Evolutionary conservation across 192 early-diverging fungal genomes (phyloP), one percentile per base, ranked within the genome.

Genomic region (Backusella macrospora): DNA sequence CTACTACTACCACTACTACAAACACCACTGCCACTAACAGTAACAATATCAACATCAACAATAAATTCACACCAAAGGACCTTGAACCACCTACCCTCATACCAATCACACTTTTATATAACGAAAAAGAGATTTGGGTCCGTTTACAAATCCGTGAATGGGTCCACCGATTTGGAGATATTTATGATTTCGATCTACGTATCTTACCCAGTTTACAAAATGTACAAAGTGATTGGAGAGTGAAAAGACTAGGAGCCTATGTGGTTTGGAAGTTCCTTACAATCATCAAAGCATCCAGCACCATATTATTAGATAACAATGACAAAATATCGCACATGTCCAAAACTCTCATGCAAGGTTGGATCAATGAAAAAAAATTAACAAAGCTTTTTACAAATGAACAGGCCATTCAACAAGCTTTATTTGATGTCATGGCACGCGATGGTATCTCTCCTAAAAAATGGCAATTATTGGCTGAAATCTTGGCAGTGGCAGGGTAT

Each of bases 201-300:
- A 65, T 40, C 2, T 18, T 77, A n/a, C 16, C 23, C 7, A 71
- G 52, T 62, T 23, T 77, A 40, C 76, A 77, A 40, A 77, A 77
- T n/a, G 76, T 77, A 8, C 70, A 77, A 44, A 44, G 76, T n/a
- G 76, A 77, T 43, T 77, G 76, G 76, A 34, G 76, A 16, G 21
- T 72, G 3, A 65, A 67, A 16, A 43, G 64, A n/a, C 18, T 77
- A 18, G 42, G 70, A 6, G 64, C 47, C 4, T 15, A 46, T 44
- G 16, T 77, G 18, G 76, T 72, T 0, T 77, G 65, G 70, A 29
- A 67, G 4, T 46, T 37, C 4, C 42, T 77, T 10, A 42, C 43
- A 6, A 38, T 46, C 18, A 13, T 68, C 6, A 68, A 48, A 59
- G 23, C 38, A 48, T n/a, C 26, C 48, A 46, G 8, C 38, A n/a